A percentile compares a stretch with the other conserved stretches of the same genome.
Evolutionary conservation across 257 asterid genomes (phyloP).

Genomic region (Anisodus acutangulus): DNA sequence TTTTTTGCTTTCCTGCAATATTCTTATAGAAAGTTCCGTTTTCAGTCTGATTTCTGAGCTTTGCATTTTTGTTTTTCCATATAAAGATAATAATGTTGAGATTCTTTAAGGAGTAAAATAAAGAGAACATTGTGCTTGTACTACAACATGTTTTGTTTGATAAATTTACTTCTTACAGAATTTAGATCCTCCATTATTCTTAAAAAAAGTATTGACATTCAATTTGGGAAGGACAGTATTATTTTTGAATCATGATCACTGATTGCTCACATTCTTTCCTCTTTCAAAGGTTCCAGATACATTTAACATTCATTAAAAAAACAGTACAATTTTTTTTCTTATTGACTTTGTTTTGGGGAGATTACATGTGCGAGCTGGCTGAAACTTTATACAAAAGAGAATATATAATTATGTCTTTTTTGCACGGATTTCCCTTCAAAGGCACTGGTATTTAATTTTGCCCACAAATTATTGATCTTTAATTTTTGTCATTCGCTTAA

Average conservation of each 20-base stretch:
- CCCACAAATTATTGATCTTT: no score
- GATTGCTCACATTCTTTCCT: not conserved
- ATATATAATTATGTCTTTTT: not conserved
- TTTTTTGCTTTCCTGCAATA: not conserved
- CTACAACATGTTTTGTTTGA: not conserved
- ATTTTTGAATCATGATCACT: not conserved
- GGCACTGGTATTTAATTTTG: no score
- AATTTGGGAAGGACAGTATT: not conserved
- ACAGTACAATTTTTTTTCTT: not conserved
- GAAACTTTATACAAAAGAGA: not conserved
- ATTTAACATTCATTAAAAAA: not conserved
- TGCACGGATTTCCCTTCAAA: no score
- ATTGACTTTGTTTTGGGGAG: not conserved
- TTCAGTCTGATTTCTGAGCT: not conserved
- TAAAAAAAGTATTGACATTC: not conserved
- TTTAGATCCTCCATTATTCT: not conserved
- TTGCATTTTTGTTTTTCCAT: not conserved
- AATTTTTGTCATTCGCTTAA: no score
- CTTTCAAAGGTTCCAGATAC: not conserved
- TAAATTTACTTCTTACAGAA: not conserved
- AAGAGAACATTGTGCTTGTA: not conserved
- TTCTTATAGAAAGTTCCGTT: slow-evolving; percentile 4
- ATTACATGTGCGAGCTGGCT: not conserved
- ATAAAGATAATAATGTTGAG: not conserved
- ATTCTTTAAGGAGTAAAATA: not conserved